Percentiles rank a stretch among this genome's conserved stretches.
These are phyloP conservation scores for Phytophthora nicotianae DNA, from an alignment of 352 stramenopile genomes.

Conservation along the genomic window DNA sequence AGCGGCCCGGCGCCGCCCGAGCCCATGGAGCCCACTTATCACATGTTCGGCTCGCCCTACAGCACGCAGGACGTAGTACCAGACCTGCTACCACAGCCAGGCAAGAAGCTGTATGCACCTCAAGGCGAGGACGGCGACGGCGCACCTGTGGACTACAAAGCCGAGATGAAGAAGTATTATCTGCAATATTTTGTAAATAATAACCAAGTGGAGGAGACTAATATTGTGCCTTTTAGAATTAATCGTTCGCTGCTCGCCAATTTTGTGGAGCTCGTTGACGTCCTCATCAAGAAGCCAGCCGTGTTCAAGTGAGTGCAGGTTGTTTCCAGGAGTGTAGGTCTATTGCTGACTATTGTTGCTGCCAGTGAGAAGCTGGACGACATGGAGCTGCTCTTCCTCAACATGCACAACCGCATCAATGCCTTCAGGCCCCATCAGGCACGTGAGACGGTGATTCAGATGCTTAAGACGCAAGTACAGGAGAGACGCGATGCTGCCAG, in stretches of 20 bases:
- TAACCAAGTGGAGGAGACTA: neutral
- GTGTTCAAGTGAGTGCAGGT: constrained; percentile 75
- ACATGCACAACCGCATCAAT: constrained; percentile 92
- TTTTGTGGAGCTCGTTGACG: constrained; percentile 84
- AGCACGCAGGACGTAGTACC: constrained; percentile 83
- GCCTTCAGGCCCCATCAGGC: constrained; percentile 84
- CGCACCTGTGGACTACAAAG: constrained; percentile 64
- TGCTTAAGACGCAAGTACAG: constrained; percentile 82
- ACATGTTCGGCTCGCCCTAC: constrained; percentile 88
- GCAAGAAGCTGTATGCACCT: constrained; percentile 66
- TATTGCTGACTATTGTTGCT: constrained; percentile 11
- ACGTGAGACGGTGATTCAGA: constrained; percentile 84
- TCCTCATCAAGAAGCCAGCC: constrained; percentile 77
- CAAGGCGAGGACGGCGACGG: constrained; percentile 23
- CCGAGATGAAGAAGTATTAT: constrained; percentile 78
- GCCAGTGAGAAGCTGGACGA: constrained; percentile 83
- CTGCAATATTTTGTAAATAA: neutral
- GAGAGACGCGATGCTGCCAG: constrained; percentile 70
- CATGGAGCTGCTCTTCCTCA: constrained; percentile 86
- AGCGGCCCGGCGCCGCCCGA: constrained; percentile 61
- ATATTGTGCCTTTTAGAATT: constrained; percentile 42
- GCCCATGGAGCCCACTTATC: constrained; percentile 80
- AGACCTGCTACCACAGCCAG: constrained; percentile 64
- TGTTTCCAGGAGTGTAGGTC: neutral
- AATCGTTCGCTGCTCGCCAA: constrained; percentile 86